Evolutionary conservation across 1,139 yeast genomes (phyloP), one percentile per base, ranked within the genome.

Genomic region (Pichia sp.): DNA sequence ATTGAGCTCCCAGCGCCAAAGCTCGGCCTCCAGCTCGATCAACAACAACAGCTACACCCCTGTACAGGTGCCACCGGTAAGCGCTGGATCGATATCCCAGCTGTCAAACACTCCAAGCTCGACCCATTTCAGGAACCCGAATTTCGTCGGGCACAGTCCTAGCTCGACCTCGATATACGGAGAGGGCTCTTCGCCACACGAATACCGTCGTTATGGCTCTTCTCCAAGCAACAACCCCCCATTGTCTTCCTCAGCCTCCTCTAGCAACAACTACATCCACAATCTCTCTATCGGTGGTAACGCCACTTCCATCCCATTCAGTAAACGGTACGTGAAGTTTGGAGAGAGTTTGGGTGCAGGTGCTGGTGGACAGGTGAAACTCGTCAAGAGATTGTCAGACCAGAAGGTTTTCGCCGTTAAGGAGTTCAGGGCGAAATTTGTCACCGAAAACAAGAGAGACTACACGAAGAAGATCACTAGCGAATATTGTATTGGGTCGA

Each of bases 401-500:
- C 76, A 79, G 42, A 84, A 86, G 53, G 83, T 95, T 1, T 93
- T 93, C 73, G 99, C 99, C 0, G 98, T 95, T 41, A 95, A 95
- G 68, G 98, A 95, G 69, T 95, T 95, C 66, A 76, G 99, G 58
- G 86, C 96, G 7, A 79, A 93, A 57, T 80, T 91, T 62, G 76
- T 85, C 31, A 87, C 87, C 56, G 99, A 95, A 67, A 76, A 87
- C 16, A 82, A 84, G 59, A 87, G 89, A 62, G 98, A 93, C 61
- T 95, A 95, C 66, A 85, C 96, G 13, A 87, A 95, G 65, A 93
- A 93, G 68, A 95, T 96, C 64, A 91, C 98, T 0, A 95, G 97
- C 25, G 99, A 95, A 70, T 93, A 88, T 69, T 91, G 98, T 70
- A 89, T 95, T 58, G 99, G 99, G 0, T 90, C 97, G 7, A 89